Evolutionary conservation across 345 rosid species (phyloP).

Genomic region (Brassica carinata): DNA sequence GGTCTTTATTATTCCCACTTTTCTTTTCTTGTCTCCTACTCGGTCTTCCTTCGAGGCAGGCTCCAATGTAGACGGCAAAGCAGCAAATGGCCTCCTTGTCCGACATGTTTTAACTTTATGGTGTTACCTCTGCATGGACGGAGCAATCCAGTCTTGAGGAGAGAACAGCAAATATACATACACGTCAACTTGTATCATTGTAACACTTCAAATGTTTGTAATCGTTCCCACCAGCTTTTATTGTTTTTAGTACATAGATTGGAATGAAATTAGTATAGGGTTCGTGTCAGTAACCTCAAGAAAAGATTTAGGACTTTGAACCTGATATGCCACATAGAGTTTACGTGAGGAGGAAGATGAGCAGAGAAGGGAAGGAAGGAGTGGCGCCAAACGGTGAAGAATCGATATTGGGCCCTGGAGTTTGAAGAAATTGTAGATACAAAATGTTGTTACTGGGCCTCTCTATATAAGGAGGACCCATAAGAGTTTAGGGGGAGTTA

Average conservation of each 20-base stretch:
- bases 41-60: constrained; percentile 19
- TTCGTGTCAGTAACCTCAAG: background rate
- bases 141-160: constrained; percentile 33
- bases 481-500: too few species aligned
- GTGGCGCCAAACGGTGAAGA: too few species aligned
- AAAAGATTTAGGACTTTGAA: too few species aligned
- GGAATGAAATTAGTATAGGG: background rate
- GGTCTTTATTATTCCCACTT: constrained; percentile 22
- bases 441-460: too few species aligned
- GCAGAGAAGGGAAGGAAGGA: too few species aligned
- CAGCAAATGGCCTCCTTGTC: constrained; percentile 27
- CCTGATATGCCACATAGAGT: too few species aligned
- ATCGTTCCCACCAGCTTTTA: constrained; percentile 11
- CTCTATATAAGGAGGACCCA: too few species aligned
- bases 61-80: constrained; percentile 30
- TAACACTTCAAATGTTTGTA: constrained; percentile 30
- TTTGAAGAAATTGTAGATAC: too few species aligned
- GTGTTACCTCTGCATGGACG: constrained; percentile 30
- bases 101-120: constrained; percentile 32
- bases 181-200: constrained; percentile 43
- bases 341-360: too few species aligned
- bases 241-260: background rate
- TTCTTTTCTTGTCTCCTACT: constrained; percentile 3
- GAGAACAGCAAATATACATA: constrained; percentile 37
- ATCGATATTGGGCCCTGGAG: too few species aligned